phyloP scores from a whole-genome alignment of 164 flowering plant species.

The Kalanchoe fedtschenkoi region DNA sequence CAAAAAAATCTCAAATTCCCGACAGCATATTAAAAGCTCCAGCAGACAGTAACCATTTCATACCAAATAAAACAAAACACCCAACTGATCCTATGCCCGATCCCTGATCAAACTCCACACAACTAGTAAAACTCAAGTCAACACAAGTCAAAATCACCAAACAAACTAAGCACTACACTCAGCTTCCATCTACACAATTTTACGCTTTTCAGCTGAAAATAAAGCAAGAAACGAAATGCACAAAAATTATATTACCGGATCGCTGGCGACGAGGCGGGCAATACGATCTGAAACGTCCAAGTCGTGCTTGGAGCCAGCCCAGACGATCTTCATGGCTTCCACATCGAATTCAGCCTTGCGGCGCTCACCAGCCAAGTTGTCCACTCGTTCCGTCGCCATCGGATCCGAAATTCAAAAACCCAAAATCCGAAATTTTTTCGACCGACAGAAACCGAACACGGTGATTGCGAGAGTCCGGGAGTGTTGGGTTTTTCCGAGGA shows the following conservation, averaged over 20 bases:
- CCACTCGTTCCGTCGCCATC: conserved; percentile 62
- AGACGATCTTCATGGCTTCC: conserved; percentile 77
- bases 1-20: background rate
- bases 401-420: no score
- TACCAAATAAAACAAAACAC: no score
- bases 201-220: background rate
- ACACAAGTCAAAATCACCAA: no score
- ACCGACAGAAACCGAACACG: no score
- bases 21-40: background rate
- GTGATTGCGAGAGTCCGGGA: no score
- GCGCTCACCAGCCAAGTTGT: conserved; percentile 61
- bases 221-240: background rate
- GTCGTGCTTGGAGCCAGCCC: conserved; percentile 78
- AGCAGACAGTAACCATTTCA: background rate
- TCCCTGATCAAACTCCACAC: no score
- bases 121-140: no score
- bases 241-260: conserved; percentile 50
- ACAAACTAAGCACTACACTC: no score
- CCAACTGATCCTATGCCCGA: no score
- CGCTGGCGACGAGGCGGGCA: conserved; percentile 70
- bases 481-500: no score
- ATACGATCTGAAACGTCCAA: conserved; percentile 67
- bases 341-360: conserved; percentile 67
- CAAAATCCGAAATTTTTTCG: no score
- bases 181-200: background rate